phyloP scores from a whole-genome alignment of 148 eudicot species.

The Cornus controversa region DNA sequence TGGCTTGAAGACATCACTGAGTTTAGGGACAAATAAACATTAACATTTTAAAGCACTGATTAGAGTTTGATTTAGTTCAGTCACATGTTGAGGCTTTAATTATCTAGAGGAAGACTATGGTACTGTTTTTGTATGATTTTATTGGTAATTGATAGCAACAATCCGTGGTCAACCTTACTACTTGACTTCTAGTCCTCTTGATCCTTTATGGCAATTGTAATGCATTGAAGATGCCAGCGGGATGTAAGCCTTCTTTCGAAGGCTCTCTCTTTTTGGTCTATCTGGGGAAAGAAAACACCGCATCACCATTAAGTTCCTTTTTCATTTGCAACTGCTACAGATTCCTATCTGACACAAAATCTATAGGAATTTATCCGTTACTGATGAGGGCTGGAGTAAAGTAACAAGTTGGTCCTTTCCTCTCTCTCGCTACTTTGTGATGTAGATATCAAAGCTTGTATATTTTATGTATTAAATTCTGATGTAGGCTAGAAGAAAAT shows the following conservation, averaged over 20 bases:
- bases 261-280: no score
- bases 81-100: neutral
- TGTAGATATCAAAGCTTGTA: neutral
- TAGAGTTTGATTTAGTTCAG: neutral
- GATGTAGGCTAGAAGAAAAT: neutral
- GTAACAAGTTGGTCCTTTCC: neutral
- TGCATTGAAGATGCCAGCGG: neutral
- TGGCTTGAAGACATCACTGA: neutral
- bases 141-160: neutral
- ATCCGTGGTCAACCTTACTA: neutral
- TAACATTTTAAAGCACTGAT: no score
- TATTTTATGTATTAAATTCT: neutral
- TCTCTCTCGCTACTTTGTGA: neutral
- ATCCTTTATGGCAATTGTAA: neutral
- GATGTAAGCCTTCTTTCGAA: neutral
- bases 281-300: neutral
- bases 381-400: neutral
- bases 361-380: neutral
- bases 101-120: neutral
- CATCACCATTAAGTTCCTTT: neutral
- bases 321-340: neutral
- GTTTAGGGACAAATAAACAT: neutral
- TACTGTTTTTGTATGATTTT: neutral
- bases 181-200: neutral
- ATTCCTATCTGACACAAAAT: neutral